Conservation (phyloP, 441 rosid genomes). For the Adansonia gregorii region DNA sequence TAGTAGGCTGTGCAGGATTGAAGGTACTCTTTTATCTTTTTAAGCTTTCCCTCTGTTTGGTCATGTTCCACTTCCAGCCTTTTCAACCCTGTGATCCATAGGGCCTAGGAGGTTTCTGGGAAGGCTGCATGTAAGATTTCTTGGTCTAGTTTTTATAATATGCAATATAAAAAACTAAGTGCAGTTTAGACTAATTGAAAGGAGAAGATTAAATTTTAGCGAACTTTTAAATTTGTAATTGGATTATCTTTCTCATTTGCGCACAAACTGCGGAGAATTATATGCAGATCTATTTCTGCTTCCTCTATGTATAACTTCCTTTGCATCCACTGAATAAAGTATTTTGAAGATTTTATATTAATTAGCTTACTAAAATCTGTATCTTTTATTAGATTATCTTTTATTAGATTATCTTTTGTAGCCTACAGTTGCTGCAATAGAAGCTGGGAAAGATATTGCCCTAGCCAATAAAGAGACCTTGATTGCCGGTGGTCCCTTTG, state of each 20-base stretch:
- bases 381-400: too few species aligned
- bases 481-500: constrained; percentile 95
- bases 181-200: neutral
- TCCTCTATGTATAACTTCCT: neutral
- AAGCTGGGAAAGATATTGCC: constrained; percentile 91
- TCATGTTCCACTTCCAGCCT: neutral
- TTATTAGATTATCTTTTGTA: constrained; percentile 32
- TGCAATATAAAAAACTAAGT: neutral
- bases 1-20: constrained; percentile 95
- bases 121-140: neutral
- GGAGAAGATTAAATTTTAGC: neutral
- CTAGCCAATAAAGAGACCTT: constrained; percentile 97
- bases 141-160: neutral
- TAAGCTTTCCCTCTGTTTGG: neutral
- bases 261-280: neutral
- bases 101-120: neutral
- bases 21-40: constrained; percentile 44
- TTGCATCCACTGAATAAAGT: neutral
- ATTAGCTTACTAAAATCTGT: constrained; percentile 21
- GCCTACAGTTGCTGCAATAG: constrained; percentile 98
- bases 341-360: neutral
- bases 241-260: neutral
- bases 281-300: neutral
- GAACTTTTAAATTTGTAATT: neutral
- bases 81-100: neutral